Percentiles rank a stretch among this genome's conserved stretches.
Evolutionary conservation across 768 basidiomycete species (phyloP).

Genomic region (Suillus decipiens): DNA sequence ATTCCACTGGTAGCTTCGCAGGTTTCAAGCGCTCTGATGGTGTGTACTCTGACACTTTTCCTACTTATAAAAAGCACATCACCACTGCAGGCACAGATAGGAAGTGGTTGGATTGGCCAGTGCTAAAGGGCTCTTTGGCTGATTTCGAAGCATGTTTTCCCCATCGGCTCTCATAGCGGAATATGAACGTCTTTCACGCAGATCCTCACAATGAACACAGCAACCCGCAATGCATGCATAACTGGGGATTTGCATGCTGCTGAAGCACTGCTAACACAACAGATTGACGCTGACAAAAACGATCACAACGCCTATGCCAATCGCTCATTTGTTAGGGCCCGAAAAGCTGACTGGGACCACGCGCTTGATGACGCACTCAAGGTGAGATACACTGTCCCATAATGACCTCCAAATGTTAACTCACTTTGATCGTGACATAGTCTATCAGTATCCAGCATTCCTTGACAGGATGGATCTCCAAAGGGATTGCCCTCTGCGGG

Average conservation of each 20-base stretch:
- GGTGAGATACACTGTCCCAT: neutral
- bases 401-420: neutral
- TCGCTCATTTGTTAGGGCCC: neutral
- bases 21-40: no score
- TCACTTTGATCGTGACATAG: neutral
- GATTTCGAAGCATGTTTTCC: neutral
- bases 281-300: neutral
- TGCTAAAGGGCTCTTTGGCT: neutral
- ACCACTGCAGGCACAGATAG: neutral
- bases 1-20: no score
- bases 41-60: no score
- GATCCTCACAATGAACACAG: neutral
- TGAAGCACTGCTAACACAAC: neutral
- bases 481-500: neutral
- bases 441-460: neutral
- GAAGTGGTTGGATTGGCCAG: neutral
- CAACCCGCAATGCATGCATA: neutral
- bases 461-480: neutral
- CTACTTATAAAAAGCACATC: neutral
- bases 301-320: neutral
- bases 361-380: neutral
- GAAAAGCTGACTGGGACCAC: neutral
- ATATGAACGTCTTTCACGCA: neutral
- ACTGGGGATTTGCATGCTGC: neutral
- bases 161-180: neutral